Evolutionary conservation across 768 basidiomycete species (phyloP), one percentile per base, ranked within the genome.

Genomic region (Rubroboletus satanas): DNA sequence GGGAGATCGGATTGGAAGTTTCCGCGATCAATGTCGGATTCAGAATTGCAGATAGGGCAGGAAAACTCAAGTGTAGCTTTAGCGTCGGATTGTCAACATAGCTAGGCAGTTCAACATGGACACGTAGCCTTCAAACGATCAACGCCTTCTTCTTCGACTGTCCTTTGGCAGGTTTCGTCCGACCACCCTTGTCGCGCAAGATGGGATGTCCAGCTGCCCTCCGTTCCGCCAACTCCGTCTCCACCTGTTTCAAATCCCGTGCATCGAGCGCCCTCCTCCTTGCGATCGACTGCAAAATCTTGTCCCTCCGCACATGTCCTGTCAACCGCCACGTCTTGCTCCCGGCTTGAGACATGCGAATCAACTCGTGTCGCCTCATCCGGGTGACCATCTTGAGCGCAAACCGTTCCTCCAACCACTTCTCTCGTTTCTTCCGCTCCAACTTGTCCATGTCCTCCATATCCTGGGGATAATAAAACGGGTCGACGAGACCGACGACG

Each of bases 401-500:
- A 69, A 90, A 90, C 54, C 79, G 75, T 15, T 81, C 73, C 64
- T 90, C 83, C 43, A 93, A 63, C 79, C 79, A 83, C 42, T 81
- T 74, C 71, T 84, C 77, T 26, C 85, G 77, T 59, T 76, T 73
- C 62, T 73, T 69, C 56, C 81, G 77, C 57, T 84, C 79, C 46
- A 77, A 71, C n/a, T 61, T 65, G 48, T 62, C 67, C 87, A 96
- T 89, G 68, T 93, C 93, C 64, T 89, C 90, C 56, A 85, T 55
- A 44, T 87, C 82, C 51, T 81, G 82, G 0, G 94, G 94, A 68
- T 93, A 96, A 75, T 95, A 93, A 77, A 98, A 98, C 2, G 94
- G 94, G 59, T 95, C 87, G 26, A 87, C 83, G 52, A 98, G 79
- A 29, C 94, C 94, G 21, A 98, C 92, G 35, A 96, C 85, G 4